Conservation (phyloP, 2,329 filamentous ascomycete species). For the Diatrype stigma region DNA sequence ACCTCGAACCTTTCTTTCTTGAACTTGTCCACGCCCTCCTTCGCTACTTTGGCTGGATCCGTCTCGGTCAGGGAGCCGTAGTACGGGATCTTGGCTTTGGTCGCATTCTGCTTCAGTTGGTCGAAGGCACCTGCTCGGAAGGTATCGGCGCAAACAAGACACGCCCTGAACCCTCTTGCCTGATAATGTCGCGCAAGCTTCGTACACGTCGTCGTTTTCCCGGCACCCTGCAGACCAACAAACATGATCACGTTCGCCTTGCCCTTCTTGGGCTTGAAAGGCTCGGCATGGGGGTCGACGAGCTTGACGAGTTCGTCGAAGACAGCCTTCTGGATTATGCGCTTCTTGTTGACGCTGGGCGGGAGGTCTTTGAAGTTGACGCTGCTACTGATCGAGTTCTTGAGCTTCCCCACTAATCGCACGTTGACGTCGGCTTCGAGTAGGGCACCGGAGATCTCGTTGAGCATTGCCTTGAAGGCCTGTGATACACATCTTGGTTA, state of each 20-base stretch:
- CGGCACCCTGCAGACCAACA: slow-evolving; percentile 93
- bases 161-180: slow-evolving; percentile 85
- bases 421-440: slow-evolving; percentile 98
- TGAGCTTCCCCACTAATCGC: slow-evolving; percentile 82
- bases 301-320: slow-evolving; percentile 95
- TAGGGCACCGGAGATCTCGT: slow-evolving; percentile 93
- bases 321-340: slow-evolving; percentile 94
- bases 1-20: slow-evolving; percentile 98
- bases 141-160: slow-evolving; percentile 94
- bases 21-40: slow-evolving; percentile 97
- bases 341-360: slow-evolving; percentile 94
- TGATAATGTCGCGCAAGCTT: slow-evolving; percentile 95
- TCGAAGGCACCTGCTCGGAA: slow-evolving; percentile 98
- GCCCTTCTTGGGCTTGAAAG: slow-evolving; percentile 96
- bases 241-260: slow-evolving; percentile 99
- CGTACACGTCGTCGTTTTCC: slow-evolving; percentile 97
- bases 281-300: slow-evolving; percentile 90
- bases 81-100: slow-evolving; percentile 98
- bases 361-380: slow-evolving; percentile 96
- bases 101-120: slow-evolving; percentile 97
- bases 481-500: slow-evolving; percentile 43
- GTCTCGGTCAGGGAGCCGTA: slow-evolving; percentile 96
- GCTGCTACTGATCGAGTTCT: slow-evolving; percentile 83
- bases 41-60: slow-evolving; percentile 86
- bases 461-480: slow-evolving; percentile 97